Percentiles rank a stretch among this genome's conserved stretches.
These are phyloP conservation scores for Mycena amicta DNA, from an alignment of 768 basidiomycete species.

Conservation along the genomic window DNA sequence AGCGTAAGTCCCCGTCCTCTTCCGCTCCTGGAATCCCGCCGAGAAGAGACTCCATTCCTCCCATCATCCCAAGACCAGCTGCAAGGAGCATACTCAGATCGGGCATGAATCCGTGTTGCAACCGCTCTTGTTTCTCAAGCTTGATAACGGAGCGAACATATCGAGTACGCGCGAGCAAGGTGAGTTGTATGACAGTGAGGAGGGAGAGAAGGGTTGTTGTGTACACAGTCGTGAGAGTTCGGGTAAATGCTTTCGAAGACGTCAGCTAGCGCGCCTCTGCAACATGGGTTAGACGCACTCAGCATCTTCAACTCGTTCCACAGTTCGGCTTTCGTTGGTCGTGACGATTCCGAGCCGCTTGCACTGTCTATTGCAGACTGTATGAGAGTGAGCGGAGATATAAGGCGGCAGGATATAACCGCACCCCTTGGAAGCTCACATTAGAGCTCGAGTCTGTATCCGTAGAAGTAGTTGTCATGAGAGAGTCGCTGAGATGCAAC, in stretches of 20 bases:
- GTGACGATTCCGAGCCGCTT: slow-evolving; percentile 29
- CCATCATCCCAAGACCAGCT: slow-evolving; percentile 24
- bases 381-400: background rate
- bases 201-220: slow-evolving; percentile 82
- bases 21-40: slow-evolving; percentile 32
- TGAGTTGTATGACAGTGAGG: slow-evolving; percentile 86
- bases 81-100: slow-evolving; percentile 42
- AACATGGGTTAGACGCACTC: slow-evolving; percentile 46
- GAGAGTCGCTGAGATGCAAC: slow-evolving; percentile 18
- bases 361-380: slow-evolving; percentile 21
- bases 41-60: slow-evolving; percentile 26
- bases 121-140: slow-evolving; percentile 59
- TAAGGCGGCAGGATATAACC: background rate
- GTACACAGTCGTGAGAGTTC: slow-evolving; percentile 85
- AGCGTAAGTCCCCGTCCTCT: slow-evolving; percentile 22
- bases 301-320: slow-evolving; percentile 95
- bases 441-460: slow-evolving; percentile 23
- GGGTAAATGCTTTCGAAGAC: slow-evolving; percentile 68
- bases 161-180: slow-evolving; percentile 77
- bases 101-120: slow-evolving; percentile 47
- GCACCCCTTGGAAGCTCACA: slow-evolving; percentile 14
- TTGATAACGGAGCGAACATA: slow-evolving; percentile 73
- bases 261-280: slow-evolving; percentile 2
- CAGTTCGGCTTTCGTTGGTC: slow-evolving; percentile 72
- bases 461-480: slow-evolving; percentile 20